phyloP scores from a whole-genome alignment of 305 asterid genomes.

The Fraxinus albicans region DNA sequence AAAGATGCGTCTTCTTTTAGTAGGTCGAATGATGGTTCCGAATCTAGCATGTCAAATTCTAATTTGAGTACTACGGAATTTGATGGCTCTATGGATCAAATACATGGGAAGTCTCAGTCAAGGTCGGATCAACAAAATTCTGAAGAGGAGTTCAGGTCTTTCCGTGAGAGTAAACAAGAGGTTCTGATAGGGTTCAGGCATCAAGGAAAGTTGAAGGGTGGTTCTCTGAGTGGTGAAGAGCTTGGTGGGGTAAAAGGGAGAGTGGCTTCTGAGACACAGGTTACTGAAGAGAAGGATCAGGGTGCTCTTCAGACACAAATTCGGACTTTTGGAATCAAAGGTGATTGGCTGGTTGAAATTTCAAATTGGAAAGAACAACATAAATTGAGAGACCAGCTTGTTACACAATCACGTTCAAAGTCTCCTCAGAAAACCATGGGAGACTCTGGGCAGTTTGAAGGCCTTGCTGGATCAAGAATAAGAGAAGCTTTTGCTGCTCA shows the following conservation, averaged over 20 bases:
- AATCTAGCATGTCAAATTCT: constrained; percentile 20
- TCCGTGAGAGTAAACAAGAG: constrained; percentile 30
- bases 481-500: constrained; percentile 49
- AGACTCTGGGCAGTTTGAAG: constrained; percentile 42
- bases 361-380: constrained; percentile 36
- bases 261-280: constrained; percentile 29
- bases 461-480: constrained; percentile 57
- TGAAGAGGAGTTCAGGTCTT: constrained; percentile 35
- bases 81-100: constrained; percentile 49
- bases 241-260: constrained; percentile 19
- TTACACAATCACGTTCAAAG: constrained; percentile 31
- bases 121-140: constrained; percentile 44
- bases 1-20: constrained; percentile 39
- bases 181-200: constrained; percentile 29
- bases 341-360: constrained; percentile 35
- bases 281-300: constrained; percentile 35
- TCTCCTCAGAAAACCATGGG: constrained; percentile 37
- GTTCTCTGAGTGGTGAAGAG: constrained; percentile 39
- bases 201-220: constrained; percentile 35
- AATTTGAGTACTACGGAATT: constrained; percentile 26
- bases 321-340: constrained; percentile 35
- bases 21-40: constrained; percentile 19
- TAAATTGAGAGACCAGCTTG: constrained; percentile 37
- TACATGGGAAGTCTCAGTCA: constrained; percentile 39
- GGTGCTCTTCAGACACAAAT: constrained; percentile 32